Evolutionary conservation across 2,329 filamentous ascomycete genomes (phyloP).

Genomic region (Incumbomyces delicatus): DNA sequence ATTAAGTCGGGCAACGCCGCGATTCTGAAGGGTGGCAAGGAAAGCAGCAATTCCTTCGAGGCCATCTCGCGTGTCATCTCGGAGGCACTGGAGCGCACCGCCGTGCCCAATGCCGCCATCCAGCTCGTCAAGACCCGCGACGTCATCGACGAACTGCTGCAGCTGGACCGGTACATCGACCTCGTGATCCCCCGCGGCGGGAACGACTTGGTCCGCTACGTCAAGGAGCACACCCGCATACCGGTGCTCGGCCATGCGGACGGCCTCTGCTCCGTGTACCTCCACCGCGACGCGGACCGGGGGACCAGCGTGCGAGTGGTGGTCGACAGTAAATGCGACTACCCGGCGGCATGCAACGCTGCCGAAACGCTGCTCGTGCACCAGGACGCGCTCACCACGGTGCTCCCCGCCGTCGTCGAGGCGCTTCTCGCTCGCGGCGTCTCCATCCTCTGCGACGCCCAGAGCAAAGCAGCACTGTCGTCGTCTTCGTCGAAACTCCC

Average conservation of each 20-base stretch:
- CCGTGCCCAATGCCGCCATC: constrained; percentile 75
- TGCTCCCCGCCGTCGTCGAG: constrained; percentile 62
- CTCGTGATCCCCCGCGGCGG: constrained; percentile 87
- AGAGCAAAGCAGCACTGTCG: constrained; percentile 54
- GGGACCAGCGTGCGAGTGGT: constrained; percentile 65
- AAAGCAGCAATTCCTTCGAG: constrained; percentile 89
- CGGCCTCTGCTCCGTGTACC: constrained; percentile 78
- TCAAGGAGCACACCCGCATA: constrained; percentile 85
- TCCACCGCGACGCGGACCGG: constrained; percentile 67
- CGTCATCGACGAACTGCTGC: constrained; percentile 77
- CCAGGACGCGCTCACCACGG: constrained; percentile 53
- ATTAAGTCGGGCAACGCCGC: constrained; percentile 97
- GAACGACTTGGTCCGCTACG: constrained; percentile 80
- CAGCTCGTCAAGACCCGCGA: constrained; percentile 92
- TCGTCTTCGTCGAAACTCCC: constrained; percentile 36
- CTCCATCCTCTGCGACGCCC: constrained; percentile 65
- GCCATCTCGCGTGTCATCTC: constrained; percentile 83
- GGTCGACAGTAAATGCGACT: constrained; percentile 86
- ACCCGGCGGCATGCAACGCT: constrained; percentile 91
- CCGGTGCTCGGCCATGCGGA: constrained; percentile 95
- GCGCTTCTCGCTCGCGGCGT: constrained; percentile 70
- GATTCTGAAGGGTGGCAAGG: constrained; percentile 93
- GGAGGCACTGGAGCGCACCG: constrained; percentile 57
- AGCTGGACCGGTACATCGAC: constrained; percentile 78
- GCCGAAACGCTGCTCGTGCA: constrained; percentile 88